Base-by-base conservation (phyloP, 768 basidiomycete species). In the Rhodotorula toruloides region DNA sequence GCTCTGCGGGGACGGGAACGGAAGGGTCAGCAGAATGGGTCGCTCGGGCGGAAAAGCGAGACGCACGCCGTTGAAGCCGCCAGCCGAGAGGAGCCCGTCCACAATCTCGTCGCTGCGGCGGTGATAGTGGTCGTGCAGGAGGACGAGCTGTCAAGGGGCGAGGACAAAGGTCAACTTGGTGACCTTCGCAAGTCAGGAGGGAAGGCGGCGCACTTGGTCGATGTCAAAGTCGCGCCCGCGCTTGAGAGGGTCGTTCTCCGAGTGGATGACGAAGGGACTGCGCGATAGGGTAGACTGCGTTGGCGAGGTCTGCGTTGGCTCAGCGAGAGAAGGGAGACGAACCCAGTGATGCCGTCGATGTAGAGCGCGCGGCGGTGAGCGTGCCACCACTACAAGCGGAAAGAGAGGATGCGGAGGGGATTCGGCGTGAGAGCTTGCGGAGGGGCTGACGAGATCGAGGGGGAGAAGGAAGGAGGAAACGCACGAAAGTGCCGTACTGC, bases 181-280 rank as follows among this genome's bases (percentile, higher is more conserved):
- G 50, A 4, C 29, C 32, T 46, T 56, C 52, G 37, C 3, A 31
- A 21, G 4, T 7, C 17, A 39, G 17, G 43, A 44, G 19, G 25
- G 22, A 31, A 19, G 22, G 5, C n/a, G 50, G 5, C 71, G 12
- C 7, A 73, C 58, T 47, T 68, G 61, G n/a, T 76, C 75, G 42
- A 73, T 63, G 50, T 76, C 73, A 39, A 59, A 76, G 60, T 76
- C 73, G 12, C 22, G 27, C 16, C 74, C 74, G n/a, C 67, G 63
- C 36, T 61, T 54, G 36, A 76, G 58, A 6, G 74, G 73, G 50
- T 76, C 75, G 19, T 58, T 48, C 1, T 55, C 46, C 17, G 54
- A 46, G 29, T 67, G 66, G 22, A 67, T 42, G 55, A 67, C 37
- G 60, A 67, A 29, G 17, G 66, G 60, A 9, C 63, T n/a, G n/a